Conservation (phyloP, 495 filamentous ascomycete genomes). For the Sordaria brevicollis region DNA sequence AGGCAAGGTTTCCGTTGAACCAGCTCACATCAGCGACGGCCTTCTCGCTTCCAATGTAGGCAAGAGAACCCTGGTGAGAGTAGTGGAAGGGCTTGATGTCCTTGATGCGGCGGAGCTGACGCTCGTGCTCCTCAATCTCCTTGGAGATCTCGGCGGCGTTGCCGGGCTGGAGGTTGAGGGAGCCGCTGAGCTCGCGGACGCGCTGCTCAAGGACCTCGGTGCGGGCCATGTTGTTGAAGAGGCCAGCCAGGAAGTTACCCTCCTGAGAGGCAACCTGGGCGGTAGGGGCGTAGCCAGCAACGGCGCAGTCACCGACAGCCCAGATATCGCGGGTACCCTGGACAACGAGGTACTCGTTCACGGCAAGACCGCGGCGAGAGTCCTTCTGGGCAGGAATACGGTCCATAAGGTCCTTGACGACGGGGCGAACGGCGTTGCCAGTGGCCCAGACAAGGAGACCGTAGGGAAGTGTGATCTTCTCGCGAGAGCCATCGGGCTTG, state of each 20-base stretch:
- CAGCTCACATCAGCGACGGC: slow-evolving; percentile 96
- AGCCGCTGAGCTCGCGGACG: slow-evolving; percentile 48
- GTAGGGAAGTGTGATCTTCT: slow-evolving; percentile 74
- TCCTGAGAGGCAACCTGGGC: slow-evolving; percentile 96
- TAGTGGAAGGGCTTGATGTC: slow-evolving; percentile 96
- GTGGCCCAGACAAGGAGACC: slow-evolving; percentile 97
- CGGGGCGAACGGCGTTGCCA: slow-evolving; percentile 82
- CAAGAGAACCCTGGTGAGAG: slow-evolving; percentile 89
- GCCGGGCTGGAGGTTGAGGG: slow-evolving; percentile 40
- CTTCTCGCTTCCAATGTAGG: slow-evolving; percentile 97
- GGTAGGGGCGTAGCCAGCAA: slow-evolving; percentile 94
- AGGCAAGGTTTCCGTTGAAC: slow-evolving; percentile 91
- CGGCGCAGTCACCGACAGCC: slow-evolving; percentile 72
- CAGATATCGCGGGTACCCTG: slow-evolving; percentile 95
- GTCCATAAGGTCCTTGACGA: slow-evolving; percentile 82
- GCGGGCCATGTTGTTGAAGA: slow-evolving; percentile 98
- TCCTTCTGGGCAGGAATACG: slow-evolving; percentile 92
- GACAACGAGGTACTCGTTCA: slow-evolving; percentile 97
- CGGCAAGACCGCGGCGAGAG: slow-evolving; percentile 85
- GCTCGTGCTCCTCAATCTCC: slow-evolving; percentile 77
- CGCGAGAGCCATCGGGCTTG: slow-evolving; percentile 78
- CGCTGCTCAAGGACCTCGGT: slow-evolving; percentile 69
- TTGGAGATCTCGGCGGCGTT: slow-evolving; percentile 55
- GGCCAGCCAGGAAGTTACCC: slow-evolving; percentile 84
- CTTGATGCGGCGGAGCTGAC: slow-evolving; percentile 78